Evolutionary conservation across 139 green algal species (phyloP).

Genomic region (Trebouxia sp.): DNA sequence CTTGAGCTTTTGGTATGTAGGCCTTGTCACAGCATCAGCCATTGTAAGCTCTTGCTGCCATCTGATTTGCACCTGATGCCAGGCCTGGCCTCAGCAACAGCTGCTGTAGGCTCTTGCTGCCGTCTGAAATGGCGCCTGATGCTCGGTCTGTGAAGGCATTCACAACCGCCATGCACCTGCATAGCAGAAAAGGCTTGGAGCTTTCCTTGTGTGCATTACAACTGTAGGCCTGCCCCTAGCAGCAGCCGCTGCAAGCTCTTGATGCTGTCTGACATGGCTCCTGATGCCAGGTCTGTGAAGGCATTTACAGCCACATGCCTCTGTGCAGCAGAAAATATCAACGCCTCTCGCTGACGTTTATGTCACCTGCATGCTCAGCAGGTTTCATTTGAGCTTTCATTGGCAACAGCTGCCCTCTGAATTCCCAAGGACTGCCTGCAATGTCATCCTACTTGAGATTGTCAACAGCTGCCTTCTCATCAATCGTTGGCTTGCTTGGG

Average conservation of each 20-base stretch:
- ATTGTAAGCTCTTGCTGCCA: background rate
- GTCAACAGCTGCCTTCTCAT: no score
- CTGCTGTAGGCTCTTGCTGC: background rate
- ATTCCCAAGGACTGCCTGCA: no score
- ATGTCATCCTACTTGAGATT: no score
- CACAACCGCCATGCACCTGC: conserved; percentile 21
- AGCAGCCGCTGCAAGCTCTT: background rate
- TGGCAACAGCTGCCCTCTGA: no score
- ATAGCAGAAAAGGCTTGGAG: no score
- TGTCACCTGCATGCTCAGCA: no score
- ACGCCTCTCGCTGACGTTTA: no score
- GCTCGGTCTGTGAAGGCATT: conserved; percentile 9
- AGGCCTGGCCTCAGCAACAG: background rate
- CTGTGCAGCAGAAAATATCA: no score
- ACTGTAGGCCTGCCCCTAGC: background rate
- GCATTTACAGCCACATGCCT: background rate
- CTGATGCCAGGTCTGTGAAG: conserved; percentile 3
- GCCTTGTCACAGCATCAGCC: background rate
- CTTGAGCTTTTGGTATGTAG: no score
- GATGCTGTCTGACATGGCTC: background rate
- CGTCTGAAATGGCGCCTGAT: background rate
- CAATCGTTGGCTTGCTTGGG: no score
- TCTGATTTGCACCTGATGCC: background rate
- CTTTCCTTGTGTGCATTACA: no score
- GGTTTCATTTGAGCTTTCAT: no score